Evolutionary conservation across 208 protist species (phyloP).

Genomic region (Endotrypanum monterogeii): DNA sequence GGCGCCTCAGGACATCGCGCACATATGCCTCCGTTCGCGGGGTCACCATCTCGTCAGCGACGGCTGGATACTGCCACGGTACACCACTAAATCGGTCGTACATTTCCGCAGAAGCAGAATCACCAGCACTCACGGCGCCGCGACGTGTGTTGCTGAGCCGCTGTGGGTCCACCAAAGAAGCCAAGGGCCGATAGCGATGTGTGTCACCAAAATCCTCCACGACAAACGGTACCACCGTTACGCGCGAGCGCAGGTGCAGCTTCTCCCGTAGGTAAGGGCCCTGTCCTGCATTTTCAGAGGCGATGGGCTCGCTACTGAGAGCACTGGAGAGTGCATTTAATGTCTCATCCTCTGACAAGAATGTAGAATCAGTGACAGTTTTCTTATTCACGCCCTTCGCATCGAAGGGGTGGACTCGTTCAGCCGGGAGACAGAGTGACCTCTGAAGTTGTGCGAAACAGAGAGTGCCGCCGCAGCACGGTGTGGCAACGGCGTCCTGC

Average conservation of each 20-base stretch:
- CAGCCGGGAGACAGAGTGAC: not conserved
- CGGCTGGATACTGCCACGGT: conserved; percentile 16
- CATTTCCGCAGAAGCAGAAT: not conserved
- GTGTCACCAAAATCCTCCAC: conserved; percentile 21
- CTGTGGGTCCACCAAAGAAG: not conserved
- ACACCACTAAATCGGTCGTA: not conserved
- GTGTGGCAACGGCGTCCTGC: not conserved
- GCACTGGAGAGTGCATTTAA: not conserved
- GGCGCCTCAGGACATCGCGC: not conserved
- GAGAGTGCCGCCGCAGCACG: too few relatives aligned
- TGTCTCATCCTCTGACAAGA: not conserved
- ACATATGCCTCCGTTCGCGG: conserved; percentile 16
- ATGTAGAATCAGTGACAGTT: not conserved
- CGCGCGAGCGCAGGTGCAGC: conserved; percentile 18
- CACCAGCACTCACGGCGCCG: not conserved
- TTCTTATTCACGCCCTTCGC: not conserved
- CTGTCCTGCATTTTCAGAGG: not conserved
- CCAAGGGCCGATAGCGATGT: conserved; percentile 22
- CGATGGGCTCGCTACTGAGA: not conserved
- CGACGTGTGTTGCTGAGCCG: not conserved
- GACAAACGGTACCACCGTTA: conserved; percentile 15
- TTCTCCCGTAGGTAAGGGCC: not conserved
- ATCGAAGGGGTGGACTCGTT: not conserved
- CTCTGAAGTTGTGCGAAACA: not conserved
- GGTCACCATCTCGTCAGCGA: conserved; percentile 15